phyloP scores from a whole-genome alignment of 306 rosid genomes.

The Ceratonia siliqua region DNA sequence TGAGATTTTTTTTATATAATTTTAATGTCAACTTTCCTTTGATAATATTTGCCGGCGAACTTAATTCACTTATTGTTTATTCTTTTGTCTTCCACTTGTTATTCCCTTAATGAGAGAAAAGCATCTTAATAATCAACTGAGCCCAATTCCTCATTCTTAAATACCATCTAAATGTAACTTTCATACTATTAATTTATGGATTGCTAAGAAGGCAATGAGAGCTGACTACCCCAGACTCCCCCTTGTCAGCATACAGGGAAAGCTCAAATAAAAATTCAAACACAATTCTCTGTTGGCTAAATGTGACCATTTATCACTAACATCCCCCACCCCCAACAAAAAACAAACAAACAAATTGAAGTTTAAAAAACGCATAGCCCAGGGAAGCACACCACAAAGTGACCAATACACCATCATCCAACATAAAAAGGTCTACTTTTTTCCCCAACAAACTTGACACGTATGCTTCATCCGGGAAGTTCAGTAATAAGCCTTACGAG shows the following conservation, averaged over 20 bases:
- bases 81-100: no score
- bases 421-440: background rate
- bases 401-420: slow-evolving; percentile 15
- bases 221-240: background rate
- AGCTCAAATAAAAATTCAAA: background rate
- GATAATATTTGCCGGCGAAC: background rate
- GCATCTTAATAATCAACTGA: background rate
- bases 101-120: background rate
- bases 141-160: background rate
- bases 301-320: slow-evolving; percentile 1
- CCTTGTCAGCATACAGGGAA: slow-evolving; percentile 8
- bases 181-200: background rate
- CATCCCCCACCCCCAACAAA: background rate
- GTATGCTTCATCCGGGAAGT: slow-evolving; percentile 13
- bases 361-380: slow-evolving; percentile 7
- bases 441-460: slow-evolving; percentile 4
- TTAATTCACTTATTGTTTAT: background rate
- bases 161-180: background rate
- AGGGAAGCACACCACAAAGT: slow-evolving; percentile 20
- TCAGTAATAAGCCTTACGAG: slow-evolving; percentile 96
- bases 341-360: background rate
- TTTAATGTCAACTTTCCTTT: background rate
- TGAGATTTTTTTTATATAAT: background rate
- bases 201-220: background rate
- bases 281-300: slow-evolving; percentile 19